These are phyloP conservation scores for Flaveria ramosissima DNA, from an alignment of 129 eudicot genomes.

Conservation along the genomic window DNA sequence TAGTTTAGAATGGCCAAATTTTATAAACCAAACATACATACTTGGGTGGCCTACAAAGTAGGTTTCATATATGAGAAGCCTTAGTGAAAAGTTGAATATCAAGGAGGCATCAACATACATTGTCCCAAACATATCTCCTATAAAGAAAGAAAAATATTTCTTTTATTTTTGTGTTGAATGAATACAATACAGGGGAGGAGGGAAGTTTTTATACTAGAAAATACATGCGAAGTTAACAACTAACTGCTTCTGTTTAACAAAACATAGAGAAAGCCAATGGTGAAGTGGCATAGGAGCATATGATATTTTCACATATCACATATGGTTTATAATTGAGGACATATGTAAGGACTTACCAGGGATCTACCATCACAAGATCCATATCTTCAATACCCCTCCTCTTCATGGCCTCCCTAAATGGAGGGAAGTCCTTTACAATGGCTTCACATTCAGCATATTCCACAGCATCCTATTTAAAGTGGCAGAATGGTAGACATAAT, in stretches of 20 bases:
- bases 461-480: conserved; percentile 72
- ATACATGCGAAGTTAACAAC: background rate
- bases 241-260: background rate
- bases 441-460: conserved; percentile 99
- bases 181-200: background rate
- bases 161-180: background rate
- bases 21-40: background rate
- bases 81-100: background rate
- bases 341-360: conserved; percentile 48
- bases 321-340: background rate
- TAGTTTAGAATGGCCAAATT: background rate
- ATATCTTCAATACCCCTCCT: conserved; percentile 77
- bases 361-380: conserved; percentile 84
- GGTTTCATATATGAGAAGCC: background rate
- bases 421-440: conserved; percentile 64
- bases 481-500: background rate
- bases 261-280: background rate
- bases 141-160: background rate
- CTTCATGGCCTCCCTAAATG: conserved; percentile 73
- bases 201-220: background rate
- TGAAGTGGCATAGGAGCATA: background rate
- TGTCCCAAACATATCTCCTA: background rate
- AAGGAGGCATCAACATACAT: background rate
- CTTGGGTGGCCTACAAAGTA: background rate
- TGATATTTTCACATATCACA: conserved; percentile 4